phyloP scores from a whole-genome alignment of 352 stramenopile genomes.

The Pythium guiyangense region DNA sequence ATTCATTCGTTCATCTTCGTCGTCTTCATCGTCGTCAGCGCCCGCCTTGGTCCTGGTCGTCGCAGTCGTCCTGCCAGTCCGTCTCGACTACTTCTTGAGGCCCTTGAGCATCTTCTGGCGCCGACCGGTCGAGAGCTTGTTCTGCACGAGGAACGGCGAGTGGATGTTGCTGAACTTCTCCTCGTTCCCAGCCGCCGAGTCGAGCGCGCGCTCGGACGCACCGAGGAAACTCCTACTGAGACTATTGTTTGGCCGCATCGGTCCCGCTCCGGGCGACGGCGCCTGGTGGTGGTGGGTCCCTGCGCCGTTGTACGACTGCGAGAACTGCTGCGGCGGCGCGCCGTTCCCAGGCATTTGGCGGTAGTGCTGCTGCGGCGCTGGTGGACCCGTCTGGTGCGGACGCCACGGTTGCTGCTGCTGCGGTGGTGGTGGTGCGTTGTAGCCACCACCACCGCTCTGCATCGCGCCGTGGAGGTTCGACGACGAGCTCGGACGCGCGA shows the following conservation, averaged over 20 bases:
- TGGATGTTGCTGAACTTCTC: conserved; percentile 87
- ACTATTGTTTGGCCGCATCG: conserved; percentile 36
- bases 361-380: conserved; percentile 20
- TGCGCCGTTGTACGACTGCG: conserved; percentile 34
- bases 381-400: conserved; percentile 32
- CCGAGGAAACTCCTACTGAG: conserved; percentile 57
- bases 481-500: conserved; percentile 13
- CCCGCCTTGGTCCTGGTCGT: neutral
- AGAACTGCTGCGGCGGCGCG: conserved; percentile 8
- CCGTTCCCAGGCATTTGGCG: conserved; percentile 2
- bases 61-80: neutral
- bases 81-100: conserved; percentile 66
- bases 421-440: conserved; percentile 14
- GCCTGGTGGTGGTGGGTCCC: neutral
- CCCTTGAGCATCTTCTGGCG: conserved; percentile 89
- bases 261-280: conserved; percentile 22
- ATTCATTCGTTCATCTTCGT: conserved; percentile 6
- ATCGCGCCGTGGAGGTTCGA: conserved; percentile 16
- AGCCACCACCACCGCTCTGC: conserved; percentile 10
- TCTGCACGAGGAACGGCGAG: conserved; percentile 79
- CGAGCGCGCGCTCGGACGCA: conserved; percentile 18
- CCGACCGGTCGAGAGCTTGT: conserved; percentile 81
- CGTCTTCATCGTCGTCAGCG: neutral
- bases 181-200: conserved; percentile 50
- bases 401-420: conserved; percentile 67